phyloP scores from a whole-genome alignment of 2,329 filamentous ascomycete species.

The Hypocreales sp. region DNA sequence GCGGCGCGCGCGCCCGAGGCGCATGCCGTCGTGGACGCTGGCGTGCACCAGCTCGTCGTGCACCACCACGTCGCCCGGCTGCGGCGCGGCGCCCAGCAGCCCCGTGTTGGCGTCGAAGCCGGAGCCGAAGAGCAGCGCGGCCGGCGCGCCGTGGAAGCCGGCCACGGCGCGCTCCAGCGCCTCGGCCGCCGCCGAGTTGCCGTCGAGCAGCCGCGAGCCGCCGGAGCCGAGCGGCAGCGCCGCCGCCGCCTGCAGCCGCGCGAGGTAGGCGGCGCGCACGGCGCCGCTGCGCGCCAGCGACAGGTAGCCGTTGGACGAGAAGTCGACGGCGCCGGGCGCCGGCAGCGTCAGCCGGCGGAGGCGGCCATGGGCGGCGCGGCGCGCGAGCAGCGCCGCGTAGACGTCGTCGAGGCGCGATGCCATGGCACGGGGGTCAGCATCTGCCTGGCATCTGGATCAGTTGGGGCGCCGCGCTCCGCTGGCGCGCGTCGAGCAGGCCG shows the following conservation, averaged over 20 bases:
- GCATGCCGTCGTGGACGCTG: conserved; percentile 66
- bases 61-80: conserved; percentile 45
- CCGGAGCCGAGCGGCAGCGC: conserved; percentile 26
- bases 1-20: conserved; percentile 37
- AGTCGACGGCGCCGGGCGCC: conserved; percentile 55
- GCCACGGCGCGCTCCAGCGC: conserved; percentile 30
- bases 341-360: conserved; percentile 36
- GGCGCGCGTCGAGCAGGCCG: too few species aligned
- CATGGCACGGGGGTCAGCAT: too few species aligned
- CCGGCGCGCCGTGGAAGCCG: conserved; percentile 26
- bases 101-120: conserved; percentile 54
- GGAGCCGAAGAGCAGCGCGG: conserved; percentile 38
- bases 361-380: conserved; percentile 16
- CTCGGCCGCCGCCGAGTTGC: conserved; percentile 29
- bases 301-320: conserved; percentile 68
- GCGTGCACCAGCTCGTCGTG: conserved; percentile 68
- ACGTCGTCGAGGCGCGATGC: conserved; percentile 13
- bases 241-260: conserved; percentile 11
- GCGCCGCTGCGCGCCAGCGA: conserved; percentile 43
- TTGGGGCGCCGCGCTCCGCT: too few species aligned
- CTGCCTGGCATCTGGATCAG: too few species aligned
- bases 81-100: conserved; percentile 43
- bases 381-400: conserved; percentile 11
- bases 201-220: conserved; percentile 37
- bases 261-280: conserved; percentile 49